These are phyloP conservation scores for Neofusicoccum parvum DNA, from an alignment of 2,329 filamentous ascomycete species.

Conservation along the genomic window DNA sequence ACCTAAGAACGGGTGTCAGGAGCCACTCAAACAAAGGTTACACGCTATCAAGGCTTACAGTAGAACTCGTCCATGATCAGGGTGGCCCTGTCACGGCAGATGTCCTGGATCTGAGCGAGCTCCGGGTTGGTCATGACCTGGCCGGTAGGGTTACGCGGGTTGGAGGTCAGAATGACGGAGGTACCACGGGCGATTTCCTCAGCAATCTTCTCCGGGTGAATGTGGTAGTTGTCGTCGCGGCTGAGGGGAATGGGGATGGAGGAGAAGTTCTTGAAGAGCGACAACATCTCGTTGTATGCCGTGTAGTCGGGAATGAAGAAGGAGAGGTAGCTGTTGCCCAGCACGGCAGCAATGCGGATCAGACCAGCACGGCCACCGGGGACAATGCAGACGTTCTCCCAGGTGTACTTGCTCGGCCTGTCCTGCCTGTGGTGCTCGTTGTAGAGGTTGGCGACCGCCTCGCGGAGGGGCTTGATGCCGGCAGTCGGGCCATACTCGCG, in stretches of 20 bases:
- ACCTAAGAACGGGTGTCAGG: slow-evolving; percentile 10
- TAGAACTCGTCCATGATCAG: slow-evolving; percentile 98
- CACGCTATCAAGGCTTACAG: slow-evolving; percentile 27
- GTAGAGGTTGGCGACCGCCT: slow-evolving; percentile 88
- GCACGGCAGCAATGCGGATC: slow-evolving; percentile 90
- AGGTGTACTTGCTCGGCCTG: slow-evolving; percentile 87
- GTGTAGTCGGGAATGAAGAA: slow-evolving; percentile 96
- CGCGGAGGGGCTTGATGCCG: slow-evolving; percentile 86
- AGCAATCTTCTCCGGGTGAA: slow-evolving; percentile 89
- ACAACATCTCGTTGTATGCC: slow-evolving; percentile 97
- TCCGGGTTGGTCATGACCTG: slow-evolving; percentile 83
- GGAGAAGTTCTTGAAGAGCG: slow-evolving; percentile 79
- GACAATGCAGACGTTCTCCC: slow-evolving; percentile 97
- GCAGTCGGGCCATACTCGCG: slow-evolving; percentile 91
- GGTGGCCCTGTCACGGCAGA: slow-evolving; percentile 86
- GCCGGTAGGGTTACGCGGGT: slow-evolving; percentile 92
- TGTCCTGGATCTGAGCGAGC: slow-evolving; percentile 86
- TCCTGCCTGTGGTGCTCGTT: slow-evolving; percentile 89
- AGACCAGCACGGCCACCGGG: slow-evolving; percentile 89
- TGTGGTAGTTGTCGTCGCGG: slow-evolving; percentile 86
- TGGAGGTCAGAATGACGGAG: slow-evolving; percentile 85
- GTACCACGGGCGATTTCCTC: slow-evolving; percentile 83
- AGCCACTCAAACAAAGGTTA: too few relatives aligned
- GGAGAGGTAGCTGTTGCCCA: slow-evolving; percentile 88
- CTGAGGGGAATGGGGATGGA: slow-evolving; percentile 65